Base-by-base conservation (phyloP, 257 asterid species). In the Solanum piurae region DNA sequence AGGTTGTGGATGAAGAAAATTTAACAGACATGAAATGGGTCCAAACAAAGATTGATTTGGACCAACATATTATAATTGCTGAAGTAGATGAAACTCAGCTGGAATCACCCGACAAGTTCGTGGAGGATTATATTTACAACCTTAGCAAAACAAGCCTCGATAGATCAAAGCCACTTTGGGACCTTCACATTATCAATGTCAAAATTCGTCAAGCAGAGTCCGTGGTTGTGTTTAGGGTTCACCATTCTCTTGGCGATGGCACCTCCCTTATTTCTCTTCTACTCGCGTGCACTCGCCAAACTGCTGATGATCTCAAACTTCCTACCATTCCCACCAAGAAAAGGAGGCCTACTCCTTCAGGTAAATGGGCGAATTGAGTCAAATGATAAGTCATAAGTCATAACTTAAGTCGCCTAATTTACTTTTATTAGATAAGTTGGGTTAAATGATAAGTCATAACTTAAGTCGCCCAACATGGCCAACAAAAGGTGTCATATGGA, bases 11-110 rank as follows among this genome's bases (percentile, higher is more conserved):
- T 36, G 90, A 89, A 71, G 49, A 83, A 16, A n/a, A 88, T 10
- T 27, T 29, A 84, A 87, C 66, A 4, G 84, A 86, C 31, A 88
- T 91, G 88, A 91, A 89, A 84, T 91, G 93, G 93, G 89, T 87
- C 27, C 83, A 58, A 37, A 87, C 92, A 31, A 76, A 86, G 75
- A 89, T 91, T 49, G 86, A 91, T 49, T 44, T 91, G 71, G 89
- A 90, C 49, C 37, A 86, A 71, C 93, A 91, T 36, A 74, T 91
- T 14, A 31, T 91, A 4, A 60, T 90, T 2, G 77, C 83, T 5
- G 86, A 88, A 5, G 23, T 91, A n/a, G 86, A 85, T 7, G 46
- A 82, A 14, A 38, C 7, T 42, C 34, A 42, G 5, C 1, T 72
- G 58, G 88, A 77, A 76, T 87, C 88, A 16, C 29, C 86, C 4